Conservation (phyloP, 495 filamentous ascomycete genomes). For the Aspergillus panamensis region DNA sequence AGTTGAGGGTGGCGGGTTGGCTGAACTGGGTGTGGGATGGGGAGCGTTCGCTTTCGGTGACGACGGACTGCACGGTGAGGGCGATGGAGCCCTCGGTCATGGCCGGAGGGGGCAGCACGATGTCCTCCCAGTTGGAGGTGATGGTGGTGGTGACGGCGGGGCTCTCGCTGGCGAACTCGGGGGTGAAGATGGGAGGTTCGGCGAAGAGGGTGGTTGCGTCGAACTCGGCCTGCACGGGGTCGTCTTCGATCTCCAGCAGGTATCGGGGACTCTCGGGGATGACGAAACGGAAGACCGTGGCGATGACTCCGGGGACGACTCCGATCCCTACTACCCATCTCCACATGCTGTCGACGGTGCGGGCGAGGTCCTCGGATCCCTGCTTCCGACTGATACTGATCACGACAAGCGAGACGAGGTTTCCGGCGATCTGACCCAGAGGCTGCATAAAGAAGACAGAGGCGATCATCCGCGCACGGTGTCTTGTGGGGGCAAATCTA, state of each 20-base stretch:
- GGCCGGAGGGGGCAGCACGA: conserved; percentile 23
- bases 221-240: conserved; percentile 45
- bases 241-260: conserved; percentile 49
- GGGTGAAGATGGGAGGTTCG: conserved; percentile 18
- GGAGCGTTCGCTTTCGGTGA: conserved; percentile 19
- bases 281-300: conserved; percentile 54
- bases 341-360: conserved; percentile 52
- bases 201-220: conserved; percentile 42
- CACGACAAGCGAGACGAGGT: conserved; percentile 48
- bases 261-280: conserved; percentile 63
- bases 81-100: conserved; percentile 27
- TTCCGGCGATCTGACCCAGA: conserved; percentile 59
- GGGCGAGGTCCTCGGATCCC: conserved; percentile 30
- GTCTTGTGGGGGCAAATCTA: conserved; percentile 57
- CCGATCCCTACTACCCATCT: conserved; percentile 58
- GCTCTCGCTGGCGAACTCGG: conserved; percentile 1
- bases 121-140: conserved; percentile 18
- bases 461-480: conserved; percentile 61
- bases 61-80: conserved; percentile 27
- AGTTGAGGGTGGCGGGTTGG: conserved; percentile 41
- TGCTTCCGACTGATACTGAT: conserved; percentile 36
- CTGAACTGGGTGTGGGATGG: conserved; percentile 22
- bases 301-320: conserved; percentile 56
- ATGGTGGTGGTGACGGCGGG: conserved; percentile 8
- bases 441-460: conserved; percentile 66